phyloP scores from a whole-genome alignment of 768 basidiomycete species.

The Mycena indigotica region DNA sequence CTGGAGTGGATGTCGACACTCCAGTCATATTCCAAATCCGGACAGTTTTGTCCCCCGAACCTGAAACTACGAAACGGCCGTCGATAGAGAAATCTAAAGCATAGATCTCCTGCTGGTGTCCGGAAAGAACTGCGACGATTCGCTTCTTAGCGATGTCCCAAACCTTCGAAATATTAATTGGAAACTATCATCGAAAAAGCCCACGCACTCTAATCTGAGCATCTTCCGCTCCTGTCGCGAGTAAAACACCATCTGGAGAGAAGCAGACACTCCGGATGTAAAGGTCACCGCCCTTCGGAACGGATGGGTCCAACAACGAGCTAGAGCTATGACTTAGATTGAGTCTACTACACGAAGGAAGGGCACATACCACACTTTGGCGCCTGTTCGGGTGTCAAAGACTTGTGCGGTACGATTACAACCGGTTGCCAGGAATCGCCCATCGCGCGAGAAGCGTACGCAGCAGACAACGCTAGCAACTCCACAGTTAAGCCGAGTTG shows the following conservation, averaged over 20 bases:
- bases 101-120: slow-evolving; percentile 83
- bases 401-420: slow-evolving; percentile 84
- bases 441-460: slow-evolving; percentile 79
- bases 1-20: slow-evolving; percentile 16
- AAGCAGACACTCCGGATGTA: slow-evolving; percentile 83
- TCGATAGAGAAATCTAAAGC: slow-evolving; percentile 79
- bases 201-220: slow-evolving; percentile 69
- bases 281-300: slow-evolving; percentile 34
- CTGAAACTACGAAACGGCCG: slow-evolving; percentile 74
- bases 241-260: slow-evolving; percentile 77
- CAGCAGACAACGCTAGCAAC: slow-evolving; percentile 50
- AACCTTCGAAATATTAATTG: slow-evolving; percentile 47
- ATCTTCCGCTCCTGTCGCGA: slow-evolving; percentile 84
- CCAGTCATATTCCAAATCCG: slow-evolving; percentile 31
- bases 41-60: slow-evolving; percentile 57
- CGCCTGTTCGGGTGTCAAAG: slow-evolving; percentile 76
- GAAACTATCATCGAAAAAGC: slow-evolving; percentile 22
- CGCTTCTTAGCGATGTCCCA: slow-evolving; percentile 77
- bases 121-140: slow-evolving; percentile 69
- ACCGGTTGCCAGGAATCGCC: slow-evolving; percentile 76
- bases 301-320: slow-evolving; percentile 23
- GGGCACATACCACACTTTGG: slow-evolving; percentile 62
- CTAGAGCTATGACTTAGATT: slow-evolving; percentile 36
- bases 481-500: not conserved
- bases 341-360: slow-evolving; percentile 57